Percentiles rank a stretch among this genome's conserved stretches.
Evolutionary conservation across 352 stramenopile genomes (phyloP).

Genomic region (Phytophthora niederhauseri): DNA sequence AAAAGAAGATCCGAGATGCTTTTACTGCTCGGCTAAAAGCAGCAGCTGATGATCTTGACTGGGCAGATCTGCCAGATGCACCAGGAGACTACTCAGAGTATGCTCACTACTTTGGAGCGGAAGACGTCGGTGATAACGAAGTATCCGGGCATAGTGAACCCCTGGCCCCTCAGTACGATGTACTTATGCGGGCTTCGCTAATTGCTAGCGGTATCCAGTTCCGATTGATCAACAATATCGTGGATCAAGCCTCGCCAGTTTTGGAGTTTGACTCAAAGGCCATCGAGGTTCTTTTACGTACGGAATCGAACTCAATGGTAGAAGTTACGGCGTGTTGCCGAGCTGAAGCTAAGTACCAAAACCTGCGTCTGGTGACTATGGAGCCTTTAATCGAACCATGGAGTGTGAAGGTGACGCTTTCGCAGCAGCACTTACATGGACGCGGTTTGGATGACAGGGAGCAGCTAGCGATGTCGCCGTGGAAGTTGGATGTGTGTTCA

Average conservation of each 20-base stretch:
- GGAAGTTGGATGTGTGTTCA: slow-evolving; percentile 68
- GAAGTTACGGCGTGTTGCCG: slow-evolving; percentile 46
- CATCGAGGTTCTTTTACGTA: slow-evolving; percentile 43
- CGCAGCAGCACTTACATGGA: slow-evolving; percentile 27
- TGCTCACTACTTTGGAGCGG: slow-evolving; percentile 38
- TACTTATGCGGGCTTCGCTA: slow-evolving; percentile 40
- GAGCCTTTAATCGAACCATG: slow-evolving; percentile 88
- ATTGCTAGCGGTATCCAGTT: slow-evolving; percentile 57
- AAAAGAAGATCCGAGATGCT: slow-evolving; percentile 50
- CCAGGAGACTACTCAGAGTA: slow-evolving; percentile 43
- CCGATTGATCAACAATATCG: slow-evolving; percentile 84
- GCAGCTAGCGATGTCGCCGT: slow-evolving; percentile 31
- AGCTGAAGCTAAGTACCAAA: slow-evolving; percentile 85
- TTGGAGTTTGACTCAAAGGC: slow-evolving; percentile 62
- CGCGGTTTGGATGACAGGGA: slow-evolving; percentile 30
- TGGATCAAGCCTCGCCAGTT: slow-evolving; percentile 79
- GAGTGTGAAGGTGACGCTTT: slow-evolving; percentile 54
- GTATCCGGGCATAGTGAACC: slow-evolving; percentile 12
- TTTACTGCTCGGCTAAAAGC: slow-evolving; percentile 45
- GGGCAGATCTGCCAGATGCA: slow-evolving; percentile 42
- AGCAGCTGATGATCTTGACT: slow-evolving; percentile 51
- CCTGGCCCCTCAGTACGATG: slow-evolving; percentile 20
- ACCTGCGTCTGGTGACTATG: slow-evolving; percentile 77
- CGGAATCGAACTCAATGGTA: slow-evolving; percentile 41
- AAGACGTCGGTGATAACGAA: slow-evolving; percentile 15